A percentile compares a stretch with the other conserved stretches of the same genome.
Evolutionary conservation across 2,329 filamentous ascomycete genomes (phyloP).

Genomic region (Colletotrichum gloeosporioides): DNA sequence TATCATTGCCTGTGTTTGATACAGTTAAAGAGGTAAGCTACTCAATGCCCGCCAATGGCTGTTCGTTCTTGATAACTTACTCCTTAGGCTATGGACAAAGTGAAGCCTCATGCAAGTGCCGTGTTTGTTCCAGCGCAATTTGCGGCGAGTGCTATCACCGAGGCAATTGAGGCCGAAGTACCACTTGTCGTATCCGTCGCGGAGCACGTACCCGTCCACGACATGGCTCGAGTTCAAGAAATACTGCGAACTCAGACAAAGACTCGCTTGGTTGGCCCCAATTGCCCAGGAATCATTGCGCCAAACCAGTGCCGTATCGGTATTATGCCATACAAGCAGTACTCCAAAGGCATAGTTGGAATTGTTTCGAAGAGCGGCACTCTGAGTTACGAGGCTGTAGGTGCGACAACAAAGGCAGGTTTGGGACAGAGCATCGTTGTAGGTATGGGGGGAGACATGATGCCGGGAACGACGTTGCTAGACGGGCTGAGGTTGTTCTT

Average conservation of each 20-base stretch:
- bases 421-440: conserved; percentile 80
- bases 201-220: conserved; percentile 80
- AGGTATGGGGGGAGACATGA: conserved; percentile 77
- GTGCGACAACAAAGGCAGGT: conserved; percentile 74
- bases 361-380: conserved; percentile 85
- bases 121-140: conserved; percentile 76
- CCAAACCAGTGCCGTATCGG: conserved; percentile 66
- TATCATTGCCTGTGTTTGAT: conserved; percentile 39
- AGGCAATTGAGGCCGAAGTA: conserved; percentile 79
- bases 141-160: conserved; percentile 72
- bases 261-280: conserved; percentile 79
- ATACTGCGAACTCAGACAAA: conserved; percentile 74
- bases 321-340: conserved; percentile 47
- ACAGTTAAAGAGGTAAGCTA: conserved; percentile 35
- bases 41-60: neutral
- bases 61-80: neutral
- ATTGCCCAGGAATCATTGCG: conserved; percentile 81
- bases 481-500: conserved; percentile 74
- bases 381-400: conserved; percentile 80
- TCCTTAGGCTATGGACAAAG: conserved; percentile 34
- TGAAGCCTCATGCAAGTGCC: conserved; percentile 70
- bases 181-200: conserved; percentile 80
- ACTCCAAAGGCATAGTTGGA: conserved; percentile 67
- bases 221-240: conserved; percentile 74
- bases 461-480: conserved; percentile 75